phyloP scores from a whole-genome alignment of 108 stramenopile genomes.

The Pseudonitzschia multistriata region DNA sequence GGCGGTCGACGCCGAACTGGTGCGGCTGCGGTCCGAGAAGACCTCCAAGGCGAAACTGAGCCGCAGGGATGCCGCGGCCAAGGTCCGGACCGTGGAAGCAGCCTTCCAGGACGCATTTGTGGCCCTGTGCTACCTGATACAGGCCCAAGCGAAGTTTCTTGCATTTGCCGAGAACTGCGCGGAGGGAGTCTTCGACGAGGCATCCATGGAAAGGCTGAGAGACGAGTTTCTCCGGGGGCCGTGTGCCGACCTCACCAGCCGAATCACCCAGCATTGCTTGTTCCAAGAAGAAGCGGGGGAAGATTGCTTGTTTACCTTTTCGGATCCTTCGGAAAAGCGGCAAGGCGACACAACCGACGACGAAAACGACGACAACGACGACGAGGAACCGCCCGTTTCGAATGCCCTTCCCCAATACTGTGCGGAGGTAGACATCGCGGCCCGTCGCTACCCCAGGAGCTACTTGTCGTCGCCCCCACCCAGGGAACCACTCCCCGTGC shows the following conservation, averaged over 20 bases:
- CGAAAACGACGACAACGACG: neutral
- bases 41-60: constrained; percentile 19
- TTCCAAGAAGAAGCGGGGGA: constrained; percentile 28
- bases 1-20: constrained; percentile 31
- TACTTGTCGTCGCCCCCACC: constrained; percentile 34
- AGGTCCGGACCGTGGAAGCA: constrained; percentile 29
- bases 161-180: neutral
- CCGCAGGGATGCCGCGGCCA: constrained; percentile 32
- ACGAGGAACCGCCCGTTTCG: no score
- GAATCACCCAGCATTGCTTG: constrained; percentile 44
- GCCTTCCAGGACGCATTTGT: constrained; percentile 42
- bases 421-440: constrained; percentile 17
- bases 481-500: constrained; percentile 31
- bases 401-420: constrained; percentile 31
- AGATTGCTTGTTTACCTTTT: constrained; percentile 29
- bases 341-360: neutral
- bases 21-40: constrained; percentile 17
- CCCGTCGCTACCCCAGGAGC: constrained; percentile 9
- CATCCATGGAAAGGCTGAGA: constrained; percentile 10
- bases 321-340: neutral
- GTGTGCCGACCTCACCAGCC: constrained; percentile 46
- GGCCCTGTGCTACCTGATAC: constrained; percentile 37
- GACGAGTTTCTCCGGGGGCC: constrained; percentile 25
- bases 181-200: constrained; percentile 5
- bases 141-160: constrained; percentile 31